Base-by-base conservation (phyloP, 2,329 filamentous ascomycete species). In the Arthrobotrys sphaeroides region DNA sequence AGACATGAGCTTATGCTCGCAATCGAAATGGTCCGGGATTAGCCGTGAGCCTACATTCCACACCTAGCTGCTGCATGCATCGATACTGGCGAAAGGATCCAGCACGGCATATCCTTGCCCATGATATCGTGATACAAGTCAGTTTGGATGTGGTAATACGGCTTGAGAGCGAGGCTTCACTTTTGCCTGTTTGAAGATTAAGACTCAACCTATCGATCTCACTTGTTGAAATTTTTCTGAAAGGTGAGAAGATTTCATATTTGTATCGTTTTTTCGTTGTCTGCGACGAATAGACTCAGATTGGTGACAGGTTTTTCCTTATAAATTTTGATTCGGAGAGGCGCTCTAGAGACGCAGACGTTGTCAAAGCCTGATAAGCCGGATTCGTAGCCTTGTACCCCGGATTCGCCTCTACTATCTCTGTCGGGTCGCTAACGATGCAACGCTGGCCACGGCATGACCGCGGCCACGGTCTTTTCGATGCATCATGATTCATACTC, bases 401-500 rank as follows among this genome's bases (percentile, higher is more conserved):
- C 24, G 51, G 36, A 36, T 55, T 55, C 51, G 51, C 51, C 51
- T 55, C 51, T 38, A 18, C 31, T 38, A 38, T 55, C 51, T 55
- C 24, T 24, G 51, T 55, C 38, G 51, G 31, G 51, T 38, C 49
- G 18, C 31, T 55, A 55, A 22, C 16, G 20, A 24, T n/a, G n/a
- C n/a, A n/a, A 13, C 5, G 51, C 51, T 55, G n/a, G 51, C 51
- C 51, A 38, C 51, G 51, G 51, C 51, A 55, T 55, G 51, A 55
- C 10, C 51, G 51, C 51, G 51, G 51, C 51, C 51, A 31, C 31
- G 51, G 51, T 33, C 31, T 55, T 55, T 33, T 55, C 24, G 51
- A 24, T 55, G 51, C 51, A 55, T 55, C 51, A 55, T 55, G 51
- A 55, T 36, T 55, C 51, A 55, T 28, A 55, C 31, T 38, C 38